Evolutionary conservation across 108 stramenopile genomes (phyloP).

Genomic region (Nitzschia sp.): DNA sequence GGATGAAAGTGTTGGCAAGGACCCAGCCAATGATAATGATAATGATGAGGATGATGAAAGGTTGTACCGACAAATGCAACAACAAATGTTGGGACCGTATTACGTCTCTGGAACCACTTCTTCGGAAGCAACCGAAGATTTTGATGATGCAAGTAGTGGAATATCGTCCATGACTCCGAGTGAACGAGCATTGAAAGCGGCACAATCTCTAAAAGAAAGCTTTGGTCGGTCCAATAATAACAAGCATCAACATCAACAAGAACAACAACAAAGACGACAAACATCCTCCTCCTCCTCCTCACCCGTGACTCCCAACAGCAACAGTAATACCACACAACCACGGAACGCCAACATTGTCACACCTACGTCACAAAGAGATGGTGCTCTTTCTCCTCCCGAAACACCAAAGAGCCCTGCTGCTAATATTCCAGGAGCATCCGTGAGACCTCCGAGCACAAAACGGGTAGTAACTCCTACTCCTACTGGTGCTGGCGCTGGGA

Average conservation of each 20-base stretch:
- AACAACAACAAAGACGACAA: too few species aligned
- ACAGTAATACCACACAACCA: too few species aligned
- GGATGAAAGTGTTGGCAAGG: background rate
- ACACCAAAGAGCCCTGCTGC: background rate
- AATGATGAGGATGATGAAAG: background rate
- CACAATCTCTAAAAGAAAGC: slow-evolving; percentile 13
- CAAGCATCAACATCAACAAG: too few species aligned
- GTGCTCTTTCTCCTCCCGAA: background rate
- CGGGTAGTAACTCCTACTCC: too few species aligned
- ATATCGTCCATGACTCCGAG: slow-evolving; percentile 1
- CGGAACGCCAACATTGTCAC: too few species aligned
- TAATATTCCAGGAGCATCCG: background rate
- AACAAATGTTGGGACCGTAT: background rate
- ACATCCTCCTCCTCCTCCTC: too few species aligned
- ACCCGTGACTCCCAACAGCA: too few species aligned
- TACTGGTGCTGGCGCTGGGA: background rate
- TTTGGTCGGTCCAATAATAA: too few species aligned
- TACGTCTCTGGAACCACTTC: too few species aligned
- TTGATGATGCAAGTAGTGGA: too few species aligned
- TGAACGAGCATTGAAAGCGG: slow-evolving; percentile 7
- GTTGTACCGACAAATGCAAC: background rate
- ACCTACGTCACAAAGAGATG: background rate
- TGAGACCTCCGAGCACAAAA: too few species aligned
- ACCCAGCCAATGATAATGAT: background rate
- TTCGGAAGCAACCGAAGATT: too few species aligned